A percentile compares a stretch with the other conserved stretches of the same genome.
These are phyloP conservation scores for Lomentospora prolificans DNA, from an alignment of 2,329 filamentous ascomycete genomes.

Conservation along the genomic window DNA sequence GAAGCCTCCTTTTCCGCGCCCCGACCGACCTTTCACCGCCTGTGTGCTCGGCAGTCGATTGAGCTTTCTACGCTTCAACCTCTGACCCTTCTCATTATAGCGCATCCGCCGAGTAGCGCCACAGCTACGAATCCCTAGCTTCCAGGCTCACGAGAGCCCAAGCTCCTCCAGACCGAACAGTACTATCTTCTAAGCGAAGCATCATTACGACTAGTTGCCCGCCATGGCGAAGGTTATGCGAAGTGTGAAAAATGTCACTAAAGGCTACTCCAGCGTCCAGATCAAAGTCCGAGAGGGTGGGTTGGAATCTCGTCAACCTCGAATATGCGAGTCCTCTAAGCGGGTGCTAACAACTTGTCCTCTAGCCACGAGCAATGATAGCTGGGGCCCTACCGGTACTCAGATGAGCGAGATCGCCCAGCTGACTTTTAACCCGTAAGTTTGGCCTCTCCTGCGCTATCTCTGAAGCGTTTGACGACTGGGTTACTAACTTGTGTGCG, in stretches of 20 bases:
- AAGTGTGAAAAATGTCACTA: constrained; percentile 98
- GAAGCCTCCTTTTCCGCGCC: background rate
- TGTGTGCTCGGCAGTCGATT: background rate
- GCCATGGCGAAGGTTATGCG: constrained; percentile 93
- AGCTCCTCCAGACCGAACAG: background rate
- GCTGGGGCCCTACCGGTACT: constrained; percentile 94
- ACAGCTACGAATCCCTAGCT: too few relatives aligned
- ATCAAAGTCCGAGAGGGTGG: constrained; percentile 96
- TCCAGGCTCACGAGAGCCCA: background rate
- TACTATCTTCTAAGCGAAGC: background rate
- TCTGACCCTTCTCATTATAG: background rate
- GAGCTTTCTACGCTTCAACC: background rate
- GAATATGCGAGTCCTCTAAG: background rate
- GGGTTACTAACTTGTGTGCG: background rate
- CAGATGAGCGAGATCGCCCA: constrained; percentile 99
- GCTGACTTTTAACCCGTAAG: constrained; percentile 95
- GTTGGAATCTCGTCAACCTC: constrained; percentile 24
- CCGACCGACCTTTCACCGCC: background rate
- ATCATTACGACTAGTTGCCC: constrained; percentile 16
- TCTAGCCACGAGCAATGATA: constrained; percentile 92
- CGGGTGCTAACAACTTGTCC: background rate
- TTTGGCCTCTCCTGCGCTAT: constrained; percentile 11
- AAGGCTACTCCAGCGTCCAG: constrained; percentile 92
- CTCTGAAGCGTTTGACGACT: background rate
- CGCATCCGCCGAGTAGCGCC: too few relatives aligned